phyloP scores from a whole-genome alignment of 140 eudicot species.

The Bidens hawaiensis region DNA sequence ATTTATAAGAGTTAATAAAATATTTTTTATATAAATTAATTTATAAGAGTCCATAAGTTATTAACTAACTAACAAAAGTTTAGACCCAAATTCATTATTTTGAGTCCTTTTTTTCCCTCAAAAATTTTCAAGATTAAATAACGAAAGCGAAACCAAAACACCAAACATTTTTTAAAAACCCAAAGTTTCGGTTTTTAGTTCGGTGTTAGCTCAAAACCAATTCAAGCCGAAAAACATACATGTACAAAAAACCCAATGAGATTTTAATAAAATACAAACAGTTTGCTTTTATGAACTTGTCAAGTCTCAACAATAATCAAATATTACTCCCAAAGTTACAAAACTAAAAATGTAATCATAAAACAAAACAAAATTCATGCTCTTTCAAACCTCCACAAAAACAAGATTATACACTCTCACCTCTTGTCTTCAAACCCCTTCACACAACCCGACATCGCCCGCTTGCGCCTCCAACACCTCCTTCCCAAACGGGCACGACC shows the following conservation, averaged over 20 bases:
- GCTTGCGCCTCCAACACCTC: slow-evolving; percentile 68
- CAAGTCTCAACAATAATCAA: slow-evolving; percentile 39
- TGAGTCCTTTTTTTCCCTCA: too few species aligned
- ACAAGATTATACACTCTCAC: slow-evolving; percentile 32
- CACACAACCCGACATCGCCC: slow-evolving; percentile 58
- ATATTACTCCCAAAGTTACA: slow-evolving; percentile 45
- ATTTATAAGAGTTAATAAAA: too few species aligned
- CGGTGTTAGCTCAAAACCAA: too few species aligned
- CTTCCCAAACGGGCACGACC: slow-evolving; percentile 42
- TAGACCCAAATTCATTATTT: too few species aligned
- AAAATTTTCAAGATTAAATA: too few species aligned
- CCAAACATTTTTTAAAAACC: too few species aligned
- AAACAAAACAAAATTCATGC: slow-evolving; percentile 37
- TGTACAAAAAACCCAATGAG: background rate
- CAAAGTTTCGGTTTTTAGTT: too few species aligned
- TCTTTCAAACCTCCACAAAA: slow-evolving; percentile 35
- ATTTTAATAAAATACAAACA: slow-evolving; percentile 40
- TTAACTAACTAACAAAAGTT: too few species aligned
- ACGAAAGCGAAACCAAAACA: too few species aligned
- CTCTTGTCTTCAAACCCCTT: slow-evolving; percentile 45
- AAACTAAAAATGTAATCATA: slow-evolving; percentile 35
- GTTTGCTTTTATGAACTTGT: slow-evolving; percentile 41
- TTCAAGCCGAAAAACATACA: background rate
- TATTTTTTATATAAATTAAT: too few species aligned
- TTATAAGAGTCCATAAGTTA: too few species aligned